Base-by-base conservation (phyloP, 2,329 filamentous ascomycete species). In the Apiospora saccharicola region DNA sequence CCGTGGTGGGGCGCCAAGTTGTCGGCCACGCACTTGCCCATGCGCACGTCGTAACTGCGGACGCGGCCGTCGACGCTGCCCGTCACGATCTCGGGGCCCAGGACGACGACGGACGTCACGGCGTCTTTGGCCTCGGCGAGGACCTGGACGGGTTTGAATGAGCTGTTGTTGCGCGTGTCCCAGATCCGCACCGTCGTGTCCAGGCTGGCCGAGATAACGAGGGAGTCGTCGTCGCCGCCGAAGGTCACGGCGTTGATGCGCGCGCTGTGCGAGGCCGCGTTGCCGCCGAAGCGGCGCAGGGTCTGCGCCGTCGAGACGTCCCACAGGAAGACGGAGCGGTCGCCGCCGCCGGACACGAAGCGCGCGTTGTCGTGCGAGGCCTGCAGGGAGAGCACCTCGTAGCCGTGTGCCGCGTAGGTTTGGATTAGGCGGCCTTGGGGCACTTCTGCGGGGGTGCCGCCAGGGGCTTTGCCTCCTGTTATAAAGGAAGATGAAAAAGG, bases 271-370 rank as follows among this genome's bases (percentile, higher is more conserved):
- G 47, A 53, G 16, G 57, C 19, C 12, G 67, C 67, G 64, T 72
- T 74, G 47, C 72, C 72, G 67, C 87, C 87, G 82, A 96, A 96
- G 41, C 96, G 89, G 30, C 94, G 89, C 37, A 93, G 85, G 4
- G 96, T 98, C 76, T 90, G 87, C 24, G 93, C 94, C 3, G 91
- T 93, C 67, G 92, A 87, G 0, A 98, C 96, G 82, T 99, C 96
- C 96, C 96, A 98, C 6, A 98, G 87, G 80, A 98, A 98, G 0
- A 98, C 94, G 74, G 90, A 88, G 77, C 96, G 93, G 84, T 99
- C 96, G 73, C 96, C 96, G 76, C 96, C 96, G 1, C 90, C 90
- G n/a, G 92, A 95, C 13, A 91, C 92, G 81, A 99, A 98, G 61
- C 90, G 90, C 75, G 94, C 89, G 82, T 99, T 99, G 84, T 94